Evolutionary conservation across 2,329 filamentous ascomycete genomes (phyloP), one percentile per base, ranked within the genome.

Genomic region (Laburnicola sp.): DNA sequence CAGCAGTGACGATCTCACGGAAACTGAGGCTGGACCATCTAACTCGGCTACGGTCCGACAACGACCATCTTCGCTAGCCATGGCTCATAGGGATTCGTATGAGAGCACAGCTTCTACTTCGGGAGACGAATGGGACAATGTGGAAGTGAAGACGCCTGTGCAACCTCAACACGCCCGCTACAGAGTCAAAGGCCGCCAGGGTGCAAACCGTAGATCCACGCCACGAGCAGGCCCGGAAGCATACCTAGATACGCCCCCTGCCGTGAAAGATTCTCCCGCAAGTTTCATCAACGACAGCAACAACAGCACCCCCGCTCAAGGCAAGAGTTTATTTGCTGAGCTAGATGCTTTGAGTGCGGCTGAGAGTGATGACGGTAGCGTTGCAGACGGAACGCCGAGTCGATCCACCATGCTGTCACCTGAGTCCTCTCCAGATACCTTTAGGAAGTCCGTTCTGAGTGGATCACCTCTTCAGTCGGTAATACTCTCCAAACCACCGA

Each of bases 81-180:
- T 82, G 56, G 64, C 76, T 50, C 82, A 83, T 61, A 82, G 86
- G 21, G 77, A 80, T 53, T 93, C 91, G 0, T 89, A 88, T 74
- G 81, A 90, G 64, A 97, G 91, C 74, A 96, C 91, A 7, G 91
- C 91, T 3, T 97, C 92, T 1, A 93, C 88, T 1, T 95, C 91
- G 26, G 87, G 82, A 2, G 91, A 83, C 54, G 91, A 96, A 45
- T 85, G 87, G 49, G 82, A 85, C 47, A 84, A 85, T 51, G 79
- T 83, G 11, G 53, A 81, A 78, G 43, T 83, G 25, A 84, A 79
- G 66, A 94, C 86, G 10, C 89, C 80, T 51, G 76, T 84, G 27
- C 82, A 85, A 50, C 76, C 79, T 26, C 80, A 86, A 10, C 83
- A 87, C 42, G 78, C 83, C 49, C 86, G 86, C 56, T 88, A 89